Evolutionary conservation across 495 filamentous ascomycete genomes (phyloP).

Genomic region (Pyrenula aspistea): DNA sequence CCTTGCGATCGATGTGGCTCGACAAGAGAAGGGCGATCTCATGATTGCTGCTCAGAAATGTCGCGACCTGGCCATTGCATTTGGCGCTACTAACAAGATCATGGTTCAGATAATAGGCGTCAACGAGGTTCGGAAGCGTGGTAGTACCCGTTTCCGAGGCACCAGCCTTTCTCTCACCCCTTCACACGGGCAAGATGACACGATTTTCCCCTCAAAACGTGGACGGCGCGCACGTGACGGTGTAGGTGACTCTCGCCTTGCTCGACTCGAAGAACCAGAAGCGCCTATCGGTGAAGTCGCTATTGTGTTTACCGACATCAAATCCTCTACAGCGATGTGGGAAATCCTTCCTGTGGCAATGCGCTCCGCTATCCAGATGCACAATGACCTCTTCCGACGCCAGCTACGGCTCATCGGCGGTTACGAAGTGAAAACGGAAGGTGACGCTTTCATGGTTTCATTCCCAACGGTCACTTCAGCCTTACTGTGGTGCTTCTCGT

Average conservation of each 20-base stretch:
- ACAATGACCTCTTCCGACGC: constrained; percentile 90
- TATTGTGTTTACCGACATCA: constrained; percentile 98
- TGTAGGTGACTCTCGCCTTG: constrained; percentile 67
- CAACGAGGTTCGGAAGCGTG: constrained; percentile 73
- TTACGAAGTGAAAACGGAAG: constrained; percentile 99
- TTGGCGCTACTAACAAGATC: constrained; percentile 83
- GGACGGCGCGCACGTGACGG: constrained; percentile 55
- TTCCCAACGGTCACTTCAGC: constrained; percentile 92
- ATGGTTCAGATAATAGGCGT: constrained; percentile 98
- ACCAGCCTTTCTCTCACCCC: constrained; percentile 73
- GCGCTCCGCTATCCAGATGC: constrained; percentile 87
- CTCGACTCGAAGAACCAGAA: constrained; percentile 80
- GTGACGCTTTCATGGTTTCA: constrained; percentile 98
- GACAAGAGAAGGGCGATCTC: constrained; percentile 70
- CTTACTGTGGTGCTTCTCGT: constrained; percentile 89
- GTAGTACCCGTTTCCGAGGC: constrained; percentile 57
- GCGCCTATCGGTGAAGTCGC: constrained; percentile 81
- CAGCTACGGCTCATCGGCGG: constrained; percentile 89
- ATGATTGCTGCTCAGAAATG: constrained; percentile 97
- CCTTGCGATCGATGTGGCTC: constrained; percentile 80
- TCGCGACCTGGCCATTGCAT: constrained; percentile 88
- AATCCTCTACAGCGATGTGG: constrained; percentile 95
- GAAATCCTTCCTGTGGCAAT: constrained; percentile 90
- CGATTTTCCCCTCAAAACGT: constrained; percentile 44
- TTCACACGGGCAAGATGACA: constrained; percentile 57